These are phyloP conservation scores for Polymyxa betae DNA, from an alignment of 208 protist genomes.

Conservation along the genomic window DNA sequence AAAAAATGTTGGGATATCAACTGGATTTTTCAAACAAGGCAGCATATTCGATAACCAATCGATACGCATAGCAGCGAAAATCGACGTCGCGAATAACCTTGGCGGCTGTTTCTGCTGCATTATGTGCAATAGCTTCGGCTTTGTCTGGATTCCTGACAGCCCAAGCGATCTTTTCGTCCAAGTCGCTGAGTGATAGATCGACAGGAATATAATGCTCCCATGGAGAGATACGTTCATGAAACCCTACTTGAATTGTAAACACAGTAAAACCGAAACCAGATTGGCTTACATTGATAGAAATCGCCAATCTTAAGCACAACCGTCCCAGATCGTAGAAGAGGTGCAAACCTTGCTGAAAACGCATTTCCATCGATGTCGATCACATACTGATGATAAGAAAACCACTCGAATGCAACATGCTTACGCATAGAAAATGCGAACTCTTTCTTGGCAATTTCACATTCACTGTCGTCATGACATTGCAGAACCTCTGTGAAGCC, in stretches of 20 bases:
- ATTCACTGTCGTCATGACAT: neutral
- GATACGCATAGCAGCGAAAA: conserved; percentile 15
- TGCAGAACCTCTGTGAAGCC: neutral
- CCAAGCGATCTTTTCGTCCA: neutral
- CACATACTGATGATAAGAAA: neutral
- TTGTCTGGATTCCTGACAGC: neutral
- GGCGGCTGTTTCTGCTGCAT: neutral
- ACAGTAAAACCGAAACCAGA: neutral
- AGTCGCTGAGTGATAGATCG: neutral
- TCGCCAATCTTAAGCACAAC: conserved; percentile 3
- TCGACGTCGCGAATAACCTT: neutral
- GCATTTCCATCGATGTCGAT: conserved; percentile 36
- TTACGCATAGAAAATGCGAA: neutral
- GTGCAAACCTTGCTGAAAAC: conserved; percentile 3
- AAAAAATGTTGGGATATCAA: too few species aligned
- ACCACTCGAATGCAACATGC: neutral
- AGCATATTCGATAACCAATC: conserved; percentile 11
- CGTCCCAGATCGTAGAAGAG: neutral
- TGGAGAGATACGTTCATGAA: neutral
- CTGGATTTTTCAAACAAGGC: conserved; percentile 1
- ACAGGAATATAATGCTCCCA: conserved; percentile 37
- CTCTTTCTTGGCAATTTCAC: neutral
- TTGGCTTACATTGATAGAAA: neutral
- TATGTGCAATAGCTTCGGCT: neutral
- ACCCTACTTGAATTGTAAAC: neutral